phyloP scores from a whole-genome alignment of 257 asterid genomes.

The Coffea eugenioides region DNA sequence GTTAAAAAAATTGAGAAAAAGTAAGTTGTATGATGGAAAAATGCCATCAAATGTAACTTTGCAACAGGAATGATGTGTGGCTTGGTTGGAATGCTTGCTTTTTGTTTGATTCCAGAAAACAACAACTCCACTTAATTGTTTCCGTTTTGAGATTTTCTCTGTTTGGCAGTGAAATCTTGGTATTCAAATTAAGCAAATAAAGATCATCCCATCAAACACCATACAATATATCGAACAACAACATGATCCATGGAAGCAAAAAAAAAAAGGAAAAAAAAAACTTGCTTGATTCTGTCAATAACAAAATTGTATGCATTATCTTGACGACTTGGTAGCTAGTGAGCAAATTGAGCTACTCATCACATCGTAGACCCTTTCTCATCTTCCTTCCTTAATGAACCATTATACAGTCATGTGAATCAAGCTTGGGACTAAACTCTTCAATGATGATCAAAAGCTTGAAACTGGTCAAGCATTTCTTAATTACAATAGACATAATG shows the following conservation, averaged over 20 bases:
- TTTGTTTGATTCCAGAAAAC: background rate
- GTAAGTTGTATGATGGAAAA: background rate
- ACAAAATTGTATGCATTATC: no score
- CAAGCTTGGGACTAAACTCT: background rate
- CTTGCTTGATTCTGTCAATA: background rate
- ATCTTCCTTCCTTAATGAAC: no score
- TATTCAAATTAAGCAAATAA: background rate
- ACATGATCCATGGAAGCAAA: background rate
- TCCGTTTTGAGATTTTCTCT: background rate
- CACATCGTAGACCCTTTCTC: no score
- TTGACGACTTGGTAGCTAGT: background rate
- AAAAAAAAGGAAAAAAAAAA: no score
- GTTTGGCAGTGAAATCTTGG: background rate
- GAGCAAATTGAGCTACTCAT: background rate
- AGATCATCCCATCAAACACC: background rate
- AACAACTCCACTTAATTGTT: background rate
- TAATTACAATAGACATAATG: background rate
- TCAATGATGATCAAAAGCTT: background rate
- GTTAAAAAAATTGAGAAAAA: background rate
- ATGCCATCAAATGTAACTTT: slow-evolving; percentile 1
- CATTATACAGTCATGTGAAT: no score
- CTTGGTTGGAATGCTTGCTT: background rate
- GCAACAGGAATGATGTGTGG: slow-evolving; percentile 5
- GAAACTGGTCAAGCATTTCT: background rate
- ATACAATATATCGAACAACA: background rate